These are phyloP conservation scores for Acrasis kona DNA, from an alignment of 78 protist genomes.

Conservation along the genomic window DNA sequence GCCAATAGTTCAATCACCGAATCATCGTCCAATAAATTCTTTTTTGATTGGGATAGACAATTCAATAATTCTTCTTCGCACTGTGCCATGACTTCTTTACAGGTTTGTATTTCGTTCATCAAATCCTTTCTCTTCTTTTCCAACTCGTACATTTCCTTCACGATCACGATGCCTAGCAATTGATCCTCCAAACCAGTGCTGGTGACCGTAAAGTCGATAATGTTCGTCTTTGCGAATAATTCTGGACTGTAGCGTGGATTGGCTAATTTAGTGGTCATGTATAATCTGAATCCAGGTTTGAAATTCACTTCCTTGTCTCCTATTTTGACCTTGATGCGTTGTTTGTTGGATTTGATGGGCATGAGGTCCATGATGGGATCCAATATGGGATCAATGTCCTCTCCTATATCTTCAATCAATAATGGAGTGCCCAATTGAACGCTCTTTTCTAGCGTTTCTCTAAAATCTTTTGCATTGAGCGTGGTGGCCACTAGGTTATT, in stretches of 20 bases:
- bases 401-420: conserved; percentile 50
- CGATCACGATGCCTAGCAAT: conserved; percentile 48
- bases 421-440: not conserved
- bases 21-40: conserved; percentile 69
- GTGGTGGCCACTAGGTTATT: not conserved
- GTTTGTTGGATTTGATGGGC: conserved; percentile 1
- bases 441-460: not conserved
- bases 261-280: conserved; percentile 60
- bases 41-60: conserved; percentile 36
- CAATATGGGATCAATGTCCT: conserved; percentile 36
- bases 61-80: conserved; percentile 56
- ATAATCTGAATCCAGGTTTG: conserved; percentile 36
- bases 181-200: conserved; percentile 43
- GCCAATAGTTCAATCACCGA: conserved; percentile 40
- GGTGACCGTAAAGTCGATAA: conserved; percentile 51
- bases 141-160: conserved; percentile 60
- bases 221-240: conserved; percentile 13
- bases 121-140: conserved; percentile 52
- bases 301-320: conserved; percentile 29
- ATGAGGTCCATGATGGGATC: conserved; percentile 34
- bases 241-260: conserved; percentile 53
- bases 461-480: not conserved
- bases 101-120: conserved; percentile 19
- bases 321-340: not conserved
- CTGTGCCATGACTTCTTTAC: conserved; percentile 28